Evolutionary conservation across 306 rosid species (phyloP).

Genomic region (Spatholobus suberectus): DNA sequence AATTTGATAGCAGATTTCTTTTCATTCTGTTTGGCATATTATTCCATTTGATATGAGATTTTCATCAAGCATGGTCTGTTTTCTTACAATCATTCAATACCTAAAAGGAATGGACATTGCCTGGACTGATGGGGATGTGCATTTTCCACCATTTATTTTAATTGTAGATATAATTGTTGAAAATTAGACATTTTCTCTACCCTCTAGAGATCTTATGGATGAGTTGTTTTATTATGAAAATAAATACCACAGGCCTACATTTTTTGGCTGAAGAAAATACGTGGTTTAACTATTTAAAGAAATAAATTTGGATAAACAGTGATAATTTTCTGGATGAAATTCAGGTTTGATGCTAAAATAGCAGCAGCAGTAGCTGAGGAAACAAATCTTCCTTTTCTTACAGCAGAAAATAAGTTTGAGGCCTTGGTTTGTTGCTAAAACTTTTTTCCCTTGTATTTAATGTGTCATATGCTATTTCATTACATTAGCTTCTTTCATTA

Average conservation of each 20-base stretch:
- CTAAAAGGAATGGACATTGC: not conserved
- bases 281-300: not conserved
- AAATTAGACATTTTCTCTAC: slow-evolving; percentile 13
- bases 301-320: slow-evolving; percentile 20
- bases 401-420: slow-evolving; percentile 98
- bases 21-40: slow-evolving; percentile 26
- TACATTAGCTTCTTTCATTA: slow-evolving; percentile 23
- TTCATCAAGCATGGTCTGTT: slow-evolving; percentile 10
- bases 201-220: not conserved
- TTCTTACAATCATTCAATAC: slow-evolving; percentile 4
- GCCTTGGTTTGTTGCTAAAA: slow-evolving; percentile 82
- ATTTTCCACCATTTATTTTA: not conserved
- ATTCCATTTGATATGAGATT: slow-evolving; percentile 13
- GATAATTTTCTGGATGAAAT: slow-evolving; percentile 34
- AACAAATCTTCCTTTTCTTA: slow-evolving; percentile 85
- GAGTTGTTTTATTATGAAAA: slow-evolving; percentile 17
- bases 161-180: slow-evolving; percentile 12
- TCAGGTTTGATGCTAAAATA: slow-evolving; percentile 92
- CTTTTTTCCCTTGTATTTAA: slow-evolving; percentile 23
- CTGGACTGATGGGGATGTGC: not conserved
- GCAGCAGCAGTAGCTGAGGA: slow-evolving; percentile 96
- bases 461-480: not conserved
- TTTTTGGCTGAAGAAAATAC: slow-evolving; percentile 26
- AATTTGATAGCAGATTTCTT: slow-evolving; percentile 17
- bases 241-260: not conserved